Evolutionary conservation across 352 stramenopile species (phyloP).

Genomic region (Pythium sukuiense): DNA sequence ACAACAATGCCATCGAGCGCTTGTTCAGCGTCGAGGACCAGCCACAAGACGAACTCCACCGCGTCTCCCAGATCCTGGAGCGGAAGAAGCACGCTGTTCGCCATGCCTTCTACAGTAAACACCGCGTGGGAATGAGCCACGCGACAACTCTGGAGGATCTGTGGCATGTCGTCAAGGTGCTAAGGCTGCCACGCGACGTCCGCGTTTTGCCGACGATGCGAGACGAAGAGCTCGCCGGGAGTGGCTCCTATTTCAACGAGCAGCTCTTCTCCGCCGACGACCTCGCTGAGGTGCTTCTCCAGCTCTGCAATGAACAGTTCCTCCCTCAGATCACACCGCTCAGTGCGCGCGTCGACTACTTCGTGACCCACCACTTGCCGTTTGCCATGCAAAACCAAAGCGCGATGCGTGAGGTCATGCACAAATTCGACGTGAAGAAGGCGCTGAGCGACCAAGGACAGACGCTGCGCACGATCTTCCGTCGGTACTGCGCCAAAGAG

Average conservation of each 20-base stretch:
- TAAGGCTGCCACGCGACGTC: constrained; percentile 55
- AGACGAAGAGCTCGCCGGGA: constrained; percentile 50
- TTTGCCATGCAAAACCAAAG: constrained; percentile 53
- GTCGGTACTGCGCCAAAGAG: constrained; percentile 71
- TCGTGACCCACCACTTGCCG: constrained; percentile 50
- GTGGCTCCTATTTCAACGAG: constrained; percentile 34
- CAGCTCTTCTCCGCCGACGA: constrained; percentile 66
- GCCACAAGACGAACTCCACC: constrained; percentile 42
- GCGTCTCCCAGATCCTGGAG: constrained; percentile 48
- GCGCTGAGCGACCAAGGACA: constrained; percentile 53
- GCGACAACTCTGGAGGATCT: constrained; percentile 64
- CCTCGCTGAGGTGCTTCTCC: constrained; percentile 58
- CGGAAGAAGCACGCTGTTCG: constrained; percentile 54
- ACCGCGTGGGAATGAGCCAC: constrained; percentile 38
- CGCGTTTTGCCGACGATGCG: constrained; percentile 54
- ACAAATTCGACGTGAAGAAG: constrained; percentile 53
- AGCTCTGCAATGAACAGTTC: constrained; percentile 82
- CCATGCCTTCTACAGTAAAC: constrained; percentile 50
- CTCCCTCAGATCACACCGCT: constrained; percentile 46
- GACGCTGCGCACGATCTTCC: constrained; percentile 68
- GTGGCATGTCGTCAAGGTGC: constrained; percentile 67
- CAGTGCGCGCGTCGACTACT: constrained; percentile 63
- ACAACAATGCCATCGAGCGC: constrained; percentile 50
- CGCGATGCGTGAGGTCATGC: constrained; percentile 55
- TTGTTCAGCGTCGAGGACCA: constrained; percentile 63